These are phyloP conservation scores for Rhododendron molle DNA, from an alignment of 148 eudicot species.

Conservation along the genomic window DNA sequence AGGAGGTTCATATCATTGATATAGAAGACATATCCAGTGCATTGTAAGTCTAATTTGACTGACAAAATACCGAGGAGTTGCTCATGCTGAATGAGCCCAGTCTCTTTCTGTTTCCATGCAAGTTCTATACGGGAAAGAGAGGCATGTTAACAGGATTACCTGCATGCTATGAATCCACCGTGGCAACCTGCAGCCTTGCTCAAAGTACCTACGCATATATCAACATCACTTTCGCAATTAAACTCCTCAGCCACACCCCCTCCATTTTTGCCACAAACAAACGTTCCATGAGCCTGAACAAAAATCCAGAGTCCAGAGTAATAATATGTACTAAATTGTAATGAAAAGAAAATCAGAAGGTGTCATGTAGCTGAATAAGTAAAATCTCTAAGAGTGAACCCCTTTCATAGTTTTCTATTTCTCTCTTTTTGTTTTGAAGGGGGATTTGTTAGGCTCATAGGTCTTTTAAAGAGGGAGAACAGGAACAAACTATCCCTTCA, in stretches of 20 bases:
- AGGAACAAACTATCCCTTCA: background rate
- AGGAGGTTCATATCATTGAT: background rate
- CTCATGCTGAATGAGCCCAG: background rate
- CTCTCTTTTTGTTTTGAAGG: background rate
- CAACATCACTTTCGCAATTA: slow-evolving; percentile 76
- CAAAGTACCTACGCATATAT: slow-evolving; percentile 87
- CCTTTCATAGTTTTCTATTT: background rate
- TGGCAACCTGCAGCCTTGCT: slow-evolving; percentile 98
- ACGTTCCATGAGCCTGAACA: slow-evolving; percentile 91
- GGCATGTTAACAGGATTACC: slow-evolving; percentile 30
- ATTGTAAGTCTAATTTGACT: background rate
- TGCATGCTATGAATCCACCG: slow-evolving; percentile 99
- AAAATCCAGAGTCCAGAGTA: background rate
- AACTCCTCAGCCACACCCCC: slow-evolving; percentile 91
- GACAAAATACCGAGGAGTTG: background rate
- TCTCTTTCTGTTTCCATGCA: background rate
- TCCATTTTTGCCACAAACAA: slow-evolving; percentile 88
- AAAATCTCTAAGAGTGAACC: background rate
- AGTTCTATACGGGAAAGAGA: background rate
- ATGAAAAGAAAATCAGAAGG: background rate
- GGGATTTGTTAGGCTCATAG: background rate
- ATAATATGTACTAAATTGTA: background rate
- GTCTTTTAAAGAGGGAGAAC: background rate
- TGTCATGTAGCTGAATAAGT: background rate
- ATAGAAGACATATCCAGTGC: background rate